Percentiles rank a stretch among this genome's conserved stretches.
Conservation (phyloP, 2,329 filamentous ascomycete genomes). For the Fusarium buxicola region DNA sequence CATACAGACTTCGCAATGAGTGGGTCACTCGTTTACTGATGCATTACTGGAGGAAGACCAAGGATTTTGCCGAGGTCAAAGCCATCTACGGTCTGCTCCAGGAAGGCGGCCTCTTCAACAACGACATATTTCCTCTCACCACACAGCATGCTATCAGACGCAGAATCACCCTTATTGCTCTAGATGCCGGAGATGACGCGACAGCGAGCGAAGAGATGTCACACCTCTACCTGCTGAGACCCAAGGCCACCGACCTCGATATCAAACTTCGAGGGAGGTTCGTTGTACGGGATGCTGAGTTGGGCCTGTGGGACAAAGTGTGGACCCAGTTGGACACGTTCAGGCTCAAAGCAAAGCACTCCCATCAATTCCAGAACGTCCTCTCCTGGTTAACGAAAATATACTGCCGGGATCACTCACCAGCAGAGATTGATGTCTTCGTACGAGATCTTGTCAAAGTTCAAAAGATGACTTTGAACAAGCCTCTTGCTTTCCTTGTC, state of each 20-base stretch:
- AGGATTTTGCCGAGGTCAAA: conserved; percentile 39
- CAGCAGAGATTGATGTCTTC: conserved; percentile 46
- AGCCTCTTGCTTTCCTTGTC: conserved; percentile 47
- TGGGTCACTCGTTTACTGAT: conserved; percentile 42
- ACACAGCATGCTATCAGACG: conserved; percentile 47
- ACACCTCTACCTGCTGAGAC: conserved; percentile 36
- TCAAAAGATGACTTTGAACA: conserved; percentile 45
- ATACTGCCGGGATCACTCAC: conserved; percentile 43
- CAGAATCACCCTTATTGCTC: conserved; percentile 43
- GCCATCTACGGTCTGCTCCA: conserved; percentile 46
- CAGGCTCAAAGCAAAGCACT: conserved; percentile 25
- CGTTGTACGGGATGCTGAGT: conserved; percentile 45
- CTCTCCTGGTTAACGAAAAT: conserved; percentile 51
- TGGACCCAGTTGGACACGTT: conserved; percentile 40
- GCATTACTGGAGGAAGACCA: conserved; percentile 45
- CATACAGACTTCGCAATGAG: conserved; percentile 21
- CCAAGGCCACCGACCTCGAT: conserved; percentile 37
- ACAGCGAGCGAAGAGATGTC: conserved; percentile 44
- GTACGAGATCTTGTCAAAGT: conserved; percentile 44
- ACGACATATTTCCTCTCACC: conserved; percentile 24
- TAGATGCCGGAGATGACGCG: conserved; percentile 45
- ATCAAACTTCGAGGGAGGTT: conserved; percentile 46
- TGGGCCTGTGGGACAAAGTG: conserved; percentile 45
- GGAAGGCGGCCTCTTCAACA: conserved; percentile 45
- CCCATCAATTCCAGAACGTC: conserved; percentile 43